phyloP scores from a whole-genome alignment of 2,329 filamentous ascomycete species.

The Cyclaneusma minus region DNA sequence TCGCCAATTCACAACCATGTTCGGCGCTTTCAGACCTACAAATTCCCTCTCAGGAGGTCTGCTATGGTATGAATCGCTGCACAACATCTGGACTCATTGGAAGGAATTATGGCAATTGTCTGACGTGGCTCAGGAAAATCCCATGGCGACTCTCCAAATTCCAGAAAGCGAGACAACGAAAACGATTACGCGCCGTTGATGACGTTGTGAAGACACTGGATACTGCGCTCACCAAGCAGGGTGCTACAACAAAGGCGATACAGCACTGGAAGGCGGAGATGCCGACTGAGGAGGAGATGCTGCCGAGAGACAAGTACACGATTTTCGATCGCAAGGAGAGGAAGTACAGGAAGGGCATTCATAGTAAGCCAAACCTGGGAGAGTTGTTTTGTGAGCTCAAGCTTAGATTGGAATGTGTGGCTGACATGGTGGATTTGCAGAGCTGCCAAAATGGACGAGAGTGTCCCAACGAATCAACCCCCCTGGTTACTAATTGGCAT shows the following conservation, averaged over 20 bases:
- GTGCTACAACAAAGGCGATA: constrained; percentile 58
- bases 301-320: constrained; percentile 93
- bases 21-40: constrained; percentile 68
- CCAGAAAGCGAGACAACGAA: constrained; percentile 77
- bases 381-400: too few relatives aligned
- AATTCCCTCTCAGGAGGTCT: constrained; percentile 65
- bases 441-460: constrained; percentile 85
- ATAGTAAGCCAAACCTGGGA: constrained; percentile 56
- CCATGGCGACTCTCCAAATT: constrained; percentile 88
- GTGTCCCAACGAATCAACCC: constrained; percentile 89
- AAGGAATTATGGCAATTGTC: constrained; percentile 9
- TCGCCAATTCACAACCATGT: constrained; percentile 59
- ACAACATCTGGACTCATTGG: constrained; percentile 4
- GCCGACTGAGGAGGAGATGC: constrained; percentile 91
- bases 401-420: constrained; percentile 1
- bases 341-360: constrained; percentile 90
- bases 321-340: constrained; percentile 95
- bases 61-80: constrained; percentile 45
- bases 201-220: constrained; percentile 72
- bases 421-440: constrained; percentile 25
- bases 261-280: constrained; percentile 91
- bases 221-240: constrained; percentile 58
- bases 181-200: constrained; percentile 74
- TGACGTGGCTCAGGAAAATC: constrained; percentile 63
- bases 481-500: constrained; percentile 60